Conservation (phyloP, 2,329 filamentous ascomycete species). For the Colletotrichum sp. region DNA sequence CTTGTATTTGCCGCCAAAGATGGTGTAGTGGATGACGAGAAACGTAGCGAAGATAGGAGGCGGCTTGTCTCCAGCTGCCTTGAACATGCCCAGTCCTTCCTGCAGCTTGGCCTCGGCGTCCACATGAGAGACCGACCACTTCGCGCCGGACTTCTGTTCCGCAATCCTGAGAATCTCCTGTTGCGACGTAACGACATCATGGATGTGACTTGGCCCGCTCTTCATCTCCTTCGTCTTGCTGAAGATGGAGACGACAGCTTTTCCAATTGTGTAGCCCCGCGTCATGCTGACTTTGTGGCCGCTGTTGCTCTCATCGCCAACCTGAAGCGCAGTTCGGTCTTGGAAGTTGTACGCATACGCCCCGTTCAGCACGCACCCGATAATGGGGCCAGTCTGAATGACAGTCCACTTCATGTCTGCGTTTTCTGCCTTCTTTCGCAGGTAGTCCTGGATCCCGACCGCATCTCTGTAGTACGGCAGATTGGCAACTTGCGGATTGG, state of each 20-base stretch:
- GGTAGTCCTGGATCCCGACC: slow-evolving; percentile 15
- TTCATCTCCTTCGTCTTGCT: slow-evolving; percentile 47
- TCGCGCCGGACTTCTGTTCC: slow-evolving; percentile 16
- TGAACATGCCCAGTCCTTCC: neutral
- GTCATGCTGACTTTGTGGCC: slow-evolving; percentile 48
- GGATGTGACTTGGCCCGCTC: slow-evolving; percentile 59
- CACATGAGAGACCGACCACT: neutral
- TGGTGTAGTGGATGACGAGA: neutral
- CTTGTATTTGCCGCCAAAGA: neutral
- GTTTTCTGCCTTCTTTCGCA: slow-evolving; percentile 5
- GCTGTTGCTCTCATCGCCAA: slow-evolving; percentile 46
- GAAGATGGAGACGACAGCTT: slow-evolving; percentile 52
- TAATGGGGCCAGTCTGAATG: slow-evolving; percentile 47
- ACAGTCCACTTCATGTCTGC: slow-evolving; percentile 34
- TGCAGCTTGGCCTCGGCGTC: neutral
- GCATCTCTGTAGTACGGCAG: slow-evolving; percentile 21
- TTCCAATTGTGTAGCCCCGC: slow-evolving; percentile 49
- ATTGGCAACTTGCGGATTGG: slow-evolving; percentile 6
- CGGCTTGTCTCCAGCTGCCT: neutral
- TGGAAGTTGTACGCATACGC: slow-evolving; percentile 4
- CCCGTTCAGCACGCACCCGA: slow-evolving; percentile 28
- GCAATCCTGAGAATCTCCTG: slow-evolving; percentile 48
- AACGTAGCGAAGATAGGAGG: neutral
- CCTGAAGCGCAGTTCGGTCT: slow-evolving; percentile 41
- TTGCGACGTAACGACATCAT: slow-evolving; percentile 54